phyloP scores from a whole-genome alignment of 1,284 basidiomycete genomes.

The Rugosomyces carneus region DNA sequence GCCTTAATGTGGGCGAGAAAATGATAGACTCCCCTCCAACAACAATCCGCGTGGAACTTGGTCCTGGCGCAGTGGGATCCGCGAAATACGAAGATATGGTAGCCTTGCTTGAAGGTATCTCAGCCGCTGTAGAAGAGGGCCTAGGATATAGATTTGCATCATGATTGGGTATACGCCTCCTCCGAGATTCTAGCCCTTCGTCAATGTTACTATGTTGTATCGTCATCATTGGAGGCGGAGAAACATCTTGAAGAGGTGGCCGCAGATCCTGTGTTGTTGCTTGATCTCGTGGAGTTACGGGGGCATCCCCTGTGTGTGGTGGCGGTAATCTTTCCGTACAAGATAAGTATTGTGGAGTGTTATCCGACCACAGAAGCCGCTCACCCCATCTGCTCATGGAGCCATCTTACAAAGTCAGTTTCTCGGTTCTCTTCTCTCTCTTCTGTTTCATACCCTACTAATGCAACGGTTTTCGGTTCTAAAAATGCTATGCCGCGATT shows the following conservation, averaged over 20 bases:
- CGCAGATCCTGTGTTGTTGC: slow-evolving; percentile 21
- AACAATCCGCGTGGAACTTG: slow-evolving; percentile 6
- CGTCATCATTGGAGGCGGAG: slow-evolving; percentile 30
- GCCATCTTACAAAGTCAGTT: slow-evolving; percentile 45
- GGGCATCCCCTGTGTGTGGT: slow-evolving; percentile 4
- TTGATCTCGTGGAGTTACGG: slow-evolving; percentile 15
- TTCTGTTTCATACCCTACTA: slow-evolving; percentile 53
- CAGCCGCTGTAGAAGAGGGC: slow-evolving; percentile 1
- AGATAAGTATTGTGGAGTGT: neutral
- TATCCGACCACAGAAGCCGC: slow-evolving; percentile 13
- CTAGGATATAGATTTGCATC: slow-evolving; percentile 6
- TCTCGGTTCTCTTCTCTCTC: slow-evolving; percentile 53
- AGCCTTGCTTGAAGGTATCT: neutral
- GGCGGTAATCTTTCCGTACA: neutral
- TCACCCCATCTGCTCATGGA: slow-evolving; percentile 59
- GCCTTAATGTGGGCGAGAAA: slow-evolving; percentile 14
- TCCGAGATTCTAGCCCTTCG: slow-evolving; percentile 38
- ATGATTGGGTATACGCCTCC: slow-evolving; percentile 25
- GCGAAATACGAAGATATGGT: slow-evolving; percentile 17
- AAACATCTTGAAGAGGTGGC: slow-evolving; percentile 39
- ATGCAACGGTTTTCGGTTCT: slow-evolving; percentile 51
- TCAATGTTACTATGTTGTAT: slow-evolving; percentile 31
- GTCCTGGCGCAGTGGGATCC: slow-evolving; percentile 1
- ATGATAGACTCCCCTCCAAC: slow-evolving; percentile 1
- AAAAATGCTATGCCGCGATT: slow-evolving; percentile 63